Percentiles rank a stretch among this genome's conserved stretches.
phyloP scores from a whole-genome alignment of 768 basidiomycete genomes.

The Kondoa subrosea region DNA sequence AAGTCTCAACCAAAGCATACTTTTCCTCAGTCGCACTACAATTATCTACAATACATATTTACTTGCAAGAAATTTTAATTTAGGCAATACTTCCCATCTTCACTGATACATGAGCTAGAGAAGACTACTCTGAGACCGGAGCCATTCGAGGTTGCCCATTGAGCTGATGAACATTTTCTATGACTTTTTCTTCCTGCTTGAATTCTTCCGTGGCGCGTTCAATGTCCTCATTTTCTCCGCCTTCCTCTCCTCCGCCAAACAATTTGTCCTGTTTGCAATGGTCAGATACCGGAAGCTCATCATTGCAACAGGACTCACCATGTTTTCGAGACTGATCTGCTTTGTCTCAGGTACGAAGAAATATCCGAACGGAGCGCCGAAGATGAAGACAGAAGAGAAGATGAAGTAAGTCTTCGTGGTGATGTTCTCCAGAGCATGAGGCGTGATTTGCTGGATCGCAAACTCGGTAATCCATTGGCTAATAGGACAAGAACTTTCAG shows the following conservation, averaged over 20 bases:
- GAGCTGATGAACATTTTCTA: neutral
- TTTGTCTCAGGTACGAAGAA: slow-evolving; percentile 6
- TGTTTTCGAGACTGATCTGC: neutral
- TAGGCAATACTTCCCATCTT: neutral
- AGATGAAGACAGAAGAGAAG: slow-evolving; percentile 1
- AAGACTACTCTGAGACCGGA: neutral
- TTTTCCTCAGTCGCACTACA: too few relatives aligned
- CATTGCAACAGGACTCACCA: neutral
- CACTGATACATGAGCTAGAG: neutral
- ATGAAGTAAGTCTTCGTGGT: neutral
- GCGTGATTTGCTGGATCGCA: slow-evolving; percentile 6
- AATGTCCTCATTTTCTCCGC: neutral
- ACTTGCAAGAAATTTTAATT: too few relatives aligned
- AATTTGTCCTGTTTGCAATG: neutral
- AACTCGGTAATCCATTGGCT: slow-evolving; percentile 5
- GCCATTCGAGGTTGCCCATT: neutral
- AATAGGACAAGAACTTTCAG: neutral
- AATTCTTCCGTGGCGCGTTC: neutral
- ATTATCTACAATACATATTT: too few relatives aligned
- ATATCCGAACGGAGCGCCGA: neutral
- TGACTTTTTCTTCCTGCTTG: neutral
- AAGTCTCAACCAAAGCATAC: too few relatives aligned
- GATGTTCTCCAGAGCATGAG: slow-evolving; percentile 4
- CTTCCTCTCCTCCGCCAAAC: neutral
- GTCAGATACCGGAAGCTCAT: neutral